phyloP scores from a whole-genome alignment of 179 eudicot genomes.

The Heliamphora pulchella region DNA sequence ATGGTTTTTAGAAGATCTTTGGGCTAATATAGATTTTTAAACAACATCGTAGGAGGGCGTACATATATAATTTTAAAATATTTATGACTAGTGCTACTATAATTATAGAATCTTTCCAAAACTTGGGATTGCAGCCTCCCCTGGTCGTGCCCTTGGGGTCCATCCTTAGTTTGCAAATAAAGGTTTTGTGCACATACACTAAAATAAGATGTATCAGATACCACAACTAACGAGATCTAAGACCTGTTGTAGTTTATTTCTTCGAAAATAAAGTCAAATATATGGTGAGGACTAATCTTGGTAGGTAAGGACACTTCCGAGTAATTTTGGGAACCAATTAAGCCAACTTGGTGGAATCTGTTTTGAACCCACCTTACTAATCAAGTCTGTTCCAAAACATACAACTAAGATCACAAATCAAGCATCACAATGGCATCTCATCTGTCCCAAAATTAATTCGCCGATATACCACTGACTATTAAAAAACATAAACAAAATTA shows the following conservation, averaged over 20 bases:
- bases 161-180: no score
- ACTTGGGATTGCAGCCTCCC: no score
- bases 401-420: not conserved
- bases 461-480: not conserved
- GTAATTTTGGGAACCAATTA: no score
- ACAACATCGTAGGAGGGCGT: no score
- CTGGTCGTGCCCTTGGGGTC: no score
- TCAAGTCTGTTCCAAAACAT: not conserved
- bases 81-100: no score
- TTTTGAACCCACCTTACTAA: no score
- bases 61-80: no score
- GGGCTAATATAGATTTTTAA: no score
- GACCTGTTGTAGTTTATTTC: not conserved
- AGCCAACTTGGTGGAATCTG: no score
- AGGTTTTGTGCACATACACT: not conserved
- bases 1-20: no score
- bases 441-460: not conserved
- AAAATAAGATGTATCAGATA: not conserved
- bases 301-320: not conserved
- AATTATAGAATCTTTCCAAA: no score
- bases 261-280: not conserved
- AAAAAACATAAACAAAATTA: not conserved
- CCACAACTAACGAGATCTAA: not conserved
- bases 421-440: not conserved
- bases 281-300: not conserved